phyloP scores from a whole-genome alignment of 805 yeast species.

The Kluyveromyces siamensis region DNA sequence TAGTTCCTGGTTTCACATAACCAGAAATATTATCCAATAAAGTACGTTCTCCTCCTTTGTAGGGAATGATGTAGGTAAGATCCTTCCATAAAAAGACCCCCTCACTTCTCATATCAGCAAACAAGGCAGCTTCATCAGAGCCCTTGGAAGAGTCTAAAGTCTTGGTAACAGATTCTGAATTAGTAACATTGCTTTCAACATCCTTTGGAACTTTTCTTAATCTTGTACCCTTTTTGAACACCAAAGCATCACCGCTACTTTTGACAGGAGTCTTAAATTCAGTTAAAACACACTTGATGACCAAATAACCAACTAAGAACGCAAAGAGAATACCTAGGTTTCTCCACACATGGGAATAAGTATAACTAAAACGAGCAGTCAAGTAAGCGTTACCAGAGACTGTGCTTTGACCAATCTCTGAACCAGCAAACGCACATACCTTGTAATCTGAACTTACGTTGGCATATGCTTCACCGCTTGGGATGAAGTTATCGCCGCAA shows the following conservation, averaged over 20 bases:
- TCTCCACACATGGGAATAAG: conserved; percentile 64
- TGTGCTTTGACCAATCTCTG: conserved; percentile 40
- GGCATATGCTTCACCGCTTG: conserved; percentile 46
- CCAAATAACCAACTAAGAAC: conserved; percentile 22
- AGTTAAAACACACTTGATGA: conserved; percentile 14
- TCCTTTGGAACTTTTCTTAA: conserved; percentile 6
- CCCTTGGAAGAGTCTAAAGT: conserved; percentile 3
- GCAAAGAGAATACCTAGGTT: conserved; percentile 62
- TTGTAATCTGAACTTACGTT: conserved; percentile 26
- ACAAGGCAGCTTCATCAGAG: conserved; percentile 10
- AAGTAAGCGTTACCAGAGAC: conserved; percentile 59
- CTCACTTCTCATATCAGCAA: conserved; percentile 22
- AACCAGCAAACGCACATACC: conserved; percentile 56
- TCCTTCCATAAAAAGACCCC: conserved; percentile 28
- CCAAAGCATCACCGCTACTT: conserved; percentile 33
- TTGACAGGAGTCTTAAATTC: conserved; percentile 18
- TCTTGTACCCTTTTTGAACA: conserved; percentile 45
- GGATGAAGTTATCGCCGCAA: conserved; percentile 34
- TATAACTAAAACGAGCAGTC: conserved; percentile 38
- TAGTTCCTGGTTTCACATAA: conserved; percentile 43
- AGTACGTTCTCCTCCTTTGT: conserved; percentile 35
- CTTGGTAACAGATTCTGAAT: conserved; percentile 1
- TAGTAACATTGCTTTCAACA: conserved; percentile 12
- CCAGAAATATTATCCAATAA: conserved; percentile 42
- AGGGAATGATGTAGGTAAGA: conserved; percentile 29